phyloP scores from a whole-genome alignment of 192 early-diverging fungal genomes.

The Podila horticola region DNA sequence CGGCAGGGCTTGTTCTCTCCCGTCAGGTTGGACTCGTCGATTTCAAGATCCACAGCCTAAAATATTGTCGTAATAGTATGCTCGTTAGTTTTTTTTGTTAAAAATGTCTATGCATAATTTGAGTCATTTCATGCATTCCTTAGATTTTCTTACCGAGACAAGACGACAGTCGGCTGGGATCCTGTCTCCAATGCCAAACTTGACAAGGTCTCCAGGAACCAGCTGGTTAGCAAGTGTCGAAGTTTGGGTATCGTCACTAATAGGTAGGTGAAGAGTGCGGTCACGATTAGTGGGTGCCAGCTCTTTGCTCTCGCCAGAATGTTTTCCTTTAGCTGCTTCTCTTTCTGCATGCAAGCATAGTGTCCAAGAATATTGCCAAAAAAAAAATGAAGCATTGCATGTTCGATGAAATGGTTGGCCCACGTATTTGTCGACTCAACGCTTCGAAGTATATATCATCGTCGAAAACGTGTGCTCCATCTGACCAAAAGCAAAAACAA shows the following conservation, averaged over 20 bases:
- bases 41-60: slow-evolving; percentile 79
- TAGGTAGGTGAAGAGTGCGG: neutral
- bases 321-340: too few species aligned
- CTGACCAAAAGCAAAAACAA: neutral
- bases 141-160: slow-evolving; percentile 54
- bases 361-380: neutral
- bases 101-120: neutral
- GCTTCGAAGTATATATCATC: too few species aligned
- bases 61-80: neutral
- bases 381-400: neutral
- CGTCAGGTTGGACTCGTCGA: slow-evolving; percentile 93
- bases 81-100: neutral
- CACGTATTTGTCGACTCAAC: too few species aligned
- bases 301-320: too few species aligned
- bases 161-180: slow-evolving; percentile 95
- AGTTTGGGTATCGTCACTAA: slow-evolving; percentile 67
- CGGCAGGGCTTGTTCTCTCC: slow-evolving; percentile 85
- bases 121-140: neutral
- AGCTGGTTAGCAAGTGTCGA: slow-evolving; percentile 82
- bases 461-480: too few species aligned
- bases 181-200: slow-evolving; percentile 88
- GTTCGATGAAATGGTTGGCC: neutral
- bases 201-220: slow-evolving; percentile 93
- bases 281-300: too few species aligned
- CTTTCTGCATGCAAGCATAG: too few species aligned